phyloP scores from a whole-genome alignment of 768 basidiomycete genomes.

The Mycena galericulata region DNA sequence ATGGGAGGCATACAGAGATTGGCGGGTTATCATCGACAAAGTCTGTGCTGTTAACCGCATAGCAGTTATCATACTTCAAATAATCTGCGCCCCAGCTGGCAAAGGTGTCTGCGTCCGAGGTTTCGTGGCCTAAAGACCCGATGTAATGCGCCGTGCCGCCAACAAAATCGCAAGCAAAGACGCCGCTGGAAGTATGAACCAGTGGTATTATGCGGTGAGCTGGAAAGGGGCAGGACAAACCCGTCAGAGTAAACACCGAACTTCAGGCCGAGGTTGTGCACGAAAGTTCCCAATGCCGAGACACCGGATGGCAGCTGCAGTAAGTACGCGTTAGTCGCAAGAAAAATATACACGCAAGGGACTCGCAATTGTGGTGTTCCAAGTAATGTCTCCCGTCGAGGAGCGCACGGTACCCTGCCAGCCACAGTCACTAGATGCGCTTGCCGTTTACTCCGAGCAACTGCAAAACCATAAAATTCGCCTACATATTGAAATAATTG shows the following conservation, averaged over 20 bases:
- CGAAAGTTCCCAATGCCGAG: conserved; percentile 51
- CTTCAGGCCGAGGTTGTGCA: conserved; percentile 56
- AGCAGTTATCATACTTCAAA: conserved; percentile 64
- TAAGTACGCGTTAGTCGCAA: background rate
- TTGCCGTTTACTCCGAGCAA: background rate
- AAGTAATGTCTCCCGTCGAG: conserved; percentile 57
- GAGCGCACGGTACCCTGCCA: conserved; percentile 60
- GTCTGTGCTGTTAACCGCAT: conserved; percentile 57
- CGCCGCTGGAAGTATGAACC: conserved; percentile 45
- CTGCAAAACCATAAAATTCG: background rate
- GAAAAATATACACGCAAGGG: background rate
- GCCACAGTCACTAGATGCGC: conserved; percentile 57
- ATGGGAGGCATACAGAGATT: conserved; percentile 44
- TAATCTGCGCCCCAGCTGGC: conserved; percentile 64
- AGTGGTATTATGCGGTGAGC: background rate
- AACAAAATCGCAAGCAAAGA: conserved; percentile 58
- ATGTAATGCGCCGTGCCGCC: conserved; percentile 58
- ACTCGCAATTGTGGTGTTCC: conserved; percentile 49
- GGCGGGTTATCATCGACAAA: conserved; percentile 61
- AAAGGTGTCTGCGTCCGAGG: conserved; percentile 59
- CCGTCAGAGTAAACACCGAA: conserved; percentile 68
- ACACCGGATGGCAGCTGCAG: conserved; percentile 50
- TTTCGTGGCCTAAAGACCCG: conserved; percentile 60
- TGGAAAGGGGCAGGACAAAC: background rate
- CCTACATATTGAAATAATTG: conserved; percentile 57